phyloP scores from a whole-genome alignment of 352 stramenopile species.

The Pythium phragmiticola region DNA sequence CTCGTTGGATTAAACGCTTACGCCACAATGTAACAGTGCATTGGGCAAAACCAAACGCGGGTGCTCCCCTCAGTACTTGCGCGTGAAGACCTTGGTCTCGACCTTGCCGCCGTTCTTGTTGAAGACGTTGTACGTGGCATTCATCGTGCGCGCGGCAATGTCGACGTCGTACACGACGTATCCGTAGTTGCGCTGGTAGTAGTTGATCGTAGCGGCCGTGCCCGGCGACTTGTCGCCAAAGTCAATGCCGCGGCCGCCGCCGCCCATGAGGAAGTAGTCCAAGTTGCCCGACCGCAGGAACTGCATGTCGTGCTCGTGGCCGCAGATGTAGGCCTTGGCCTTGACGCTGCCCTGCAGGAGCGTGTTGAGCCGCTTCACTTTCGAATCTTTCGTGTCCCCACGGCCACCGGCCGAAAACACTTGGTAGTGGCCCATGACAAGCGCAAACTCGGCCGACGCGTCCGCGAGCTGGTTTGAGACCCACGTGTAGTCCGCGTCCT shows the following conservation, averaged over 20 bases:
- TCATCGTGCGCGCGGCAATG: conserved; percentile 18
- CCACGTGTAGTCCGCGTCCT: conserved; percentile 26
- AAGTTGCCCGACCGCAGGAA: conserved; percentile 21
- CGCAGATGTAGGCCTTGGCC: conserved; percentile 30
- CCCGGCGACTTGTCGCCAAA: conserved; percentile 15
- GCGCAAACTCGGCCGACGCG: conserved; percentile 18
- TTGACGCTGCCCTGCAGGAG: conserved; percentile 23
- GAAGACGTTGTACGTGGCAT: conserved; percentile 30
- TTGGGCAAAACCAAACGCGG: neutral
- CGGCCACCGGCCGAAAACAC: conserved; percentile 23
- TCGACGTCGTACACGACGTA: conserved; percentile 26
- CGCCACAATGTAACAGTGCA: too few species aligned
- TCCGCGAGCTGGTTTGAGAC: conserved; percentile 19
- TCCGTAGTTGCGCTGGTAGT: conserved; percentile 31
- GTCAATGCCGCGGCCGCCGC: conserved; percentile 24
- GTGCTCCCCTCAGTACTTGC: conserved; percentile 16
- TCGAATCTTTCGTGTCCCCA: conserved; percentile 18
- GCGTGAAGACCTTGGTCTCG: conserved; percentile 27
- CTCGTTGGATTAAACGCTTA: too few species aligned
- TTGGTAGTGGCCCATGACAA: conserved; percentile 29
- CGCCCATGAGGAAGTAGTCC: conserved; percentile 32
- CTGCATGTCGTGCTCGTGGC: conserved; percentile 33
- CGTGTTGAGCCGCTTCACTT: conserved; percentile 21
- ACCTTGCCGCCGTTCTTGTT: conserved; percentile 26
- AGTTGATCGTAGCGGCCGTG: conserved; percentile 23